A percentile compares a stretch with the other conserved stretches of the same genome.
These are phyloP conservation scores for Climacium dendroides DNA, from an alignment of 225 moss, liverwort and hornwort genomes.

Conservation along the genomic window DNA sequence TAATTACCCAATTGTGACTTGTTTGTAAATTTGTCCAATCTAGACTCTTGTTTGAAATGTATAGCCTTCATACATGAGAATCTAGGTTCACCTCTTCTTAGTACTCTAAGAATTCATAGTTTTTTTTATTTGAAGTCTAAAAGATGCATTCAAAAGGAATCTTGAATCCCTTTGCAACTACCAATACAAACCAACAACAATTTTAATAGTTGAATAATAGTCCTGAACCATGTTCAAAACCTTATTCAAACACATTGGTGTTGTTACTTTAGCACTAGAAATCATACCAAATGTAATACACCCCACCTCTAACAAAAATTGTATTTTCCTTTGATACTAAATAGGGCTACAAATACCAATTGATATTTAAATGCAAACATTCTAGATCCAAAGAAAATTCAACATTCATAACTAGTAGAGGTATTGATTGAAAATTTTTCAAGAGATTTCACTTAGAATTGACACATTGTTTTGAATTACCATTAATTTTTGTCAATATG, in stretches of 20 bases:
- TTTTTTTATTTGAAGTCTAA: not conserved
- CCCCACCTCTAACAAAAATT: not conserved
- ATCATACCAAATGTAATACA: not conserved
- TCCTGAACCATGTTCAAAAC: not conserved
- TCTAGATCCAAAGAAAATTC: not conserved
- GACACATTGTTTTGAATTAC: not conserved
- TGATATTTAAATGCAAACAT: not conserved
- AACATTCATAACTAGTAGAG: rapidly evolving
- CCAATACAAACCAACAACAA: rapidly evolving
- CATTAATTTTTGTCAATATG: too few species aligned
- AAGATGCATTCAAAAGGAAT: not conserved
- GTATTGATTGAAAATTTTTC: not conserved
- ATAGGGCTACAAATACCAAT: not conserved
- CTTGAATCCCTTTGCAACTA: not conserved
- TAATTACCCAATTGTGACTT: not conserved
- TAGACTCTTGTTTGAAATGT: not conserved
- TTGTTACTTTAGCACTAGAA: not conserved
- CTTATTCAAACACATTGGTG: too few species aligned
- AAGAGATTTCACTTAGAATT: not conserved
- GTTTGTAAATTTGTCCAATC: not conserved
- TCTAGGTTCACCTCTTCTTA: not conserved
- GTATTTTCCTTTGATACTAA: not conserved
- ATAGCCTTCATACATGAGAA: not conserved
- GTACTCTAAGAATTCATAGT: not conserved
- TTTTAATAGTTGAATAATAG: not conserved